Base-by-base conservation (phyloP, 345 rosid species). In the Passiflora organensis region DNA sequence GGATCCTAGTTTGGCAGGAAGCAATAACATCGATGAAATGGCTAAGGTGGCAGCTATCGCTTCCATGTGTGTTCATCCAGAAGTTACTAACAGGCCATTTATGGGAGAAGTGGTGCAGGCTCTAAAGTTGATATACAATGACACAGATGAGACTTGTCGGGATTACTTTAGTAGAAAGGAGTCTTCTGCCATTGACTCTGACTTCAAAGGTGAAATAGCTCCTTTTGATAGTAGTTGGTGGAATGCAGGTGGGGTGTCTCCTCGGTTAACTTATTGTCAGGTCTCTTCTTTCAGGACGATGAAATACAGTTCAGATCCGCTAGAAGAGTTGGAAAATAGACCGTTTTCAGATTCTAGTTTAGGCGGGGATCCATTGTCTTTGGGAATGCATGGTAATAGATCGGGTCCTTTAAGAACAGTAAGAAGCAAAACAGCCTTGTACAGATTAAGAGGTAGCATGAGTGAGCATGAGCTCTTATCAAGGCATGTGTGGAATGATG, bases 31-130 rank as follows among this genome's bases (percentile, higher is more conserved):
- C 36, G 88, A 89, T 45, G 85, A 94, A 74, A 78, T 94, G 90
- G 99, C 96, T 17, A 87, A 87, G 78, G 97, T 94, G 67, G 96
- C 99, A 25, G 87, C 97, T 43, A 94, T 94, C 59, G 99, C 99
- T 50, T 87, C 96, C 43, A 85, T 94, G 95, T 94, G 99, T 38
- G 97, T 94, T 53, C 96, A 94, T 66, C 87, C 83, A 1, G 99
- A 94, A 74, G 99, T 94, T 48, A 74, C 97, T 5, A 80, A 83
- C 63, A 70, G 99, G 55, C 99, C 99, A 12, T 94, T 94, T 65
- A 94, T 94, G 99, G 99, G 99, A 39, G 99, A 94, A 80, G 99
- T 94, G 13, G 99, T 94, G 67, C 99, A 94, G 80, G 99, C 99
- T 32, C 77, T 94, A 63, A 94, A 94, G 72, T 81, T 94, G 57